Percentiles rank a stretch among this genome's conserved stretches.
phyloP scores from a whole-genome alignment of 2,329 filamentous ascomycete species.

The Geosmithia morbida region DNA sequence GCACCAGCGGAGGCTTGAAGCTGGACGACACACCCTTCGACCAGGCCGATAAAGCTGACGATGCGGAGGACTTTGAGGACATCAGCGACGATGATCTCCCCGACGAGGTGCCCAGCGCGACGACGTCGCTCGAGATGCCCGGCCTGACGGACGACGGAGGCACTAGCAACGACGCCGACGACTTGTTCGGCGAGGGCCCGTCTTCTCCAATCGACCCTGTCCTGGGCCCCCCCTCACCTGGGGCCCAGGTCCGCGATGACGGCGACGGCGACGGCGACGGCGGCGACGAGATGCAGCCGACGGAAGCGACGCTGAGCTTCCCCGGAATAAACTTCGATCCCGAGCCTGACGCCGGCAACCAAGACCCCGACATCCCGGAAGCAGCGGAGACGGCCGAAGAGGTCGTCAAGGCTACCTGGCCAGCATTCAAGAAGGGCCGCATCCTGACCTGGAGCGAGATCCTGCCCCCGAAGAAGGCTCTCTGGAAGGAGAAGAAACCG shows the following conservation, averaged over 20 bases:
- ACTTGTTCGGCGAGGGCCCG: conserved; percentile 53
- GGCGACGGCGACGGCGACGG: conserved; percentile 21
- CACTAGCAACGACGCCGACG: conserved; percentile 46
- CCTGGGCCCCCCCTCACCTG: conserved; percentile 27
- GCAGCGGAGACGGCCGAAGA: conserved; percentile 62
- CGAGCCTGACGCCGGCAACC: conserved; percentile 31
- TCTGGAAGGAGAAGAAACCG: conserved; percentile 67
- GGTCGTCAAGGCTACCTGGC: conserved; percentile 66
- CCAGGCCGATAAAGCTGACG: conserved; percentile 69
- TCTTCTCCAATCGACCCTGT: conserved; percentile 31
- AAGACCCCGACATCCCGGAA: conserved; percentile 50
- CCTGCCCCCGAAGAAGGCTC: conserved; percentile 65
- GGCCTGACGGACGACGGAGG: conserved; percentile 44
- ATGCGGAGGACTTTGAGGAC: conserved; percentile 82
- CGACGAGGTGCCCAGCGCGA: conserved; percentile 46
- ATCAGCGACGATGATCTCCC: conserved; percentile 86
- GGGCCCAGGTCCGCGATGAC: conserved; percentile 25
- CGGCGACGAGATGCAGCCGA: conserved; percentile 15
- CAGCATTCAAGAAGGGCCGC: conserved; percentile 61
- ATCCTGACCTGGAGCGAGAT: conserved; percentile 70
- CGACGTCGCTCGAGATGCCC: conserved; percentile 31
- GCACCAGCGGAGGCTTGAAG: conserved; percentile 20
- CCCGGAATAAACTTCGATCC: conserved; percentile 32
- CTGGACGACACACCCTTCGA: conserved; percentile 36
- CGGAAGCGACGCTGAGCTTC: conserved; percentile 18